Evolutionary conservation across 805 yeast species (phyloP).

Genomic region (Saccharomycopsis fibuligera): DNA sequence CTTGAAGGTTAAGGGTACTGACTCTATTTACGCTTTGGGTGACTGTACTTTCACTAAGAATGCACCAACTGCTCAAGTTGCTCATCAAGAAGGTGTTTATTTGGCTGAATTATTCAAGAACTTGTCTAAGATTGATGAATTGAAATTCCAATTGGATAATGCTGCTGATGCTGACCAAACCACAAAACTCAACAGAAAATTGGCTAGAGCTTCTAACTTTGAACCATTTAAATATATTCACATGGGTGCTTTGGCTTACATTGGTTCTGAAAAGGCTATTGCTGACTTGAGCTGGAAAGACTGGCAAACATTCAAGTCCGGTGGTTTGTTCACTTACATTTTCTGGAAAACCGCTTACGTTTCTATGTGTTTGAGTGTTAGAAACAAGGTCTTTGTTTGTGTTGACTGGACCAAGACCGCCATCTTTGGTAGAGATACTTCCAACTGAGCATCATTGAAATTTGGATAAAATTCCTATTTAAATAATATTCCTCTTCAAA

Average conservation of each 20-base stretch:
- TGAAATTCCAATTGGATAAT: slow-evolving; percentile 37
- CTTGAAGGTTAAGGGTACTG: slow-evolving; percentile 77
- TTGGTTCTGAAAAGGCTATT: slow-evolving; percentile 89
- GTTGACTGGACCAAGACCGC: slow-evolving; percentile 86
- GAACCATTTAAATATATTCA: slow-evolving; percentile 74
- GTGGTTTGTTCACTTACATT: slow-evolving; percentile 81
- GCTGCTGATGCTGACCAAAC: slow-evolving; percentile 38
- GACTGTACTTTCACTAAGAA: slow-evolving; percentile 85
- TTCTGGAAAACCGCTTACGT: slow-evolving; percentile 95
- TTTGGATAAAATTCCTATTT: neutral
- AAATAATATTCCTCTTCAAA: neutral
- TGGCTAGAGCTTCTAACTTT: slow-evolving; percentile 30
- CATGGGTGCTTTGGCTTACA: slow-evolving; percentile 90
- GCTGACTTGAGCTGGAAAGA: slow-evolving; percentile 82
- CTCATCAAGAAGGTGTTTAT: slow-evolving; percentile 87
- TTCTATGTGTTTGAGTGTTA: slow-evolving; percentile 83
- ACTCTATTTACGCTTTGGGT: slow-evolving; percentile 78
- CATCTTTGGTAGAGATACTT: slow-evolving; percentile 78
- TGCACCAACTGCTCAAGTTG: slow-evolving; percentile 97
- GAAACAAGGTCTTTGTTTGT: slow-evolving; percentile 80
- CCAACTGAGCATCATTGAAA: slow-evolving; percentile 6
- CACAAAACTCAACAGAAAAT: slow-evolving; percentile 36
- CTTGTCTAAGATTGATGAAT: slow-evolving; percentile 53
- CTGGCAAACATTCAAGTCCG: slow-evolving; percentile 72
- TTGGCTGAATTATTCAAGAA: slow-evolving; percentile 67